Conservation (phyloP, 306 rosid genomes). For the Canavalia gladiata region DNA sequence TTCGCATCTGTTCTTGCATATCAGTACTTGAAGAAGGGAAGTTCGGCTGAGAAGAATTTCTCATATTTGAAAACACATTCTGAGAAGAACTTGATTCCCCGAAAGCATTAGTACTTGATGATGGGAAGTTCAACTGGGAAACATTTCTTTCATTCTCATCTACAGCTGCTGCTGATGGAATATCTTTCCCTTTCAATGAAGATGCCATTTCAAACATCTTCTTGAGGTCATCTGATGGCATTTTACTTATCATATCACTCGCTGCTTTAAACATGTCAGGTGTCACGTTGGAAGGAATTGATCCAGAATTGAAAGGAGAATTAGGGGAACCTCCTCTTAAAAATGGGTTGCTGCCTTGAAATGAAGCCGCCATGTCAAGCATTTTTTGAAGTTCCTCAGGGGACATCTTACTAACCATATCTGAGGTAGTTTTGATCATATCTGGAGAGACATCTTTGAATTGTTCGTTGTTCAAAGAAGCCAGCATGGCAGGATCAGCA, state of each 20-base stretch:
- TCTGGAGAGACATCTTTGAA: constrained; percentile 75
- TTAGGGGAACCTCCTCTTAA: constrained; percentile 58
- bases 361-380: constrained; percentile 87
- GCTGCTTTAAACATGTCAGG: constrained; percentile 95
- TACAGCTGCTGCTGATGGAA: constrained; percentile 52
- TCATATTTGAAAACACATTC: constrained; percentile 56
- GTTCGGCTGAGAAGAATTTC: constrained; percentile 64
- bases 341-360: constrained; percentile 64
- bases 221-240: constrained; percentile 88
- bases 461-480: constrained; percentile 73
- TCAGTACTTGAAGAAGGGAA: constrained; percentile 76
- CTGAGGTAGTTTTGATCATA: constrained; percentile 83
- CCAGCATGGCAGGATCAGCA: constrained; percentile 73
- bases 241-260: constrained; percentile 77
- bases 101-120: constrained; percentile 52
- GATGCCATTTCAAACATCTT: constrained; percentile 91
- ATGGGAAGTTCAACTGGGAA: constrained; percentile 51
- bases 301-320: constrained; percentile 61
- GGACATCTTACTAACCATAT: constrained; percentile 86
- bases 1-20: constrained; percentile 95
- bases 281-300: constrained; percentile 71
- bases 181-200: constrained; percentile 65
- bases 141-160: constrained; percentile 51
- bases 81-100: constrained; percentile 67
- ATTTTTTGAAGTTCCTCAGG: constrained; percentile 83